A percentile compares a stretch with the other conserved stretches of the same genome.
These are phyloP conservation scores for Eutypella sp. DNA, from an alignment of 2,329 filamentous ascomycete species.

Conservation along the genomic window DNA sequence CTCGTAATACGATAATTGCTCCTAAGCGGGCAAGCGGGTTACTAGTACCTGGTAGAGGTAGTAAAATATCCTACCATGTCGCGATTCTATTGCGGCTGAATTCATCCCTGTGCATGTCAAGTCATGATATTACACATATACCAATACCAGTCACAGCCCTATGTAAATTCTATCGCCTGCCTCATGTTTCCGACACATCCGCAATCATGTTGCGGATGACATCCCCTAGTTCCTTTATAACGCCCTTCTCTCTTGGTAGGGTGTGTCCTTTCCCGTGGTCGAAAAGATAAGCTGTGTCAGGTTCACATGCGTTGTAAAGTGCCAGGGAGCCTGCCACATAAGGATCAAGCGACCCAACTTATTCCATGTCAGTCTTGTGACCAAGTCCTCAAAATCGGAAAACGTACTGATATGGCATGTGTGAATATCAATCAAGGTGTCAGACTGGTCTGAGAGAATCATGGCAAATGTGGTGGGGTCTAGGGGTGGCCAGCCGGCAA, in stretches of 20 bases:
- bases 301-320: conserved; percentile 57
- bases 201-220: conserved; percentile 33
- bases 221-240: conserved; percentile 42
- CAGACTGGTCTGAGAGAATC: conserved; percentile 44
- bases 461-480: conserved; percentile 37
- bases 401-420: conserved; percentile 47
- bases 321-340: conserved; percentile 58
- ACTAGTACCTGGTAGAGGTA: no score
- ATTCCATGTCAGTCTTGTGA: conserved; percentile 12
- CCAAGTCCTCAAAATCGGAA: not conserved
- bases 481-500: conserved; percentile 50
- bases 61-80: no score
- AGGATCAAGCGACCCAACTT: conserved; percentile 52
- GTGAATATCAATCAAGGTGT: conserved; percentile 45
- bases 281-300: conserved; percentile 55
- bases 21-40: no score
- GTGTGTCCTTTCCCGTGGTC: conserved; percentile 63
- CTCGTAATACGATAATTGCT: no score
- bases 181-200: conserved; percentile 11
- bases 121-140: no score
- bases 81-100: no score
- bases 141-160: no score
- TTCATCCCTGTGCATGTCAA: no score
- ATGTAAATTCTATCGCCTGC: conserved; percentile 20
- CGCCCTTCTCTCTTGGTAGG: conserved; percentile 48